Evolutionary conservation across 2,329 filamentous ascomycete genomes (phyloP).

Genomic region (Paecilomyces dactylethromorphus): DNA sequence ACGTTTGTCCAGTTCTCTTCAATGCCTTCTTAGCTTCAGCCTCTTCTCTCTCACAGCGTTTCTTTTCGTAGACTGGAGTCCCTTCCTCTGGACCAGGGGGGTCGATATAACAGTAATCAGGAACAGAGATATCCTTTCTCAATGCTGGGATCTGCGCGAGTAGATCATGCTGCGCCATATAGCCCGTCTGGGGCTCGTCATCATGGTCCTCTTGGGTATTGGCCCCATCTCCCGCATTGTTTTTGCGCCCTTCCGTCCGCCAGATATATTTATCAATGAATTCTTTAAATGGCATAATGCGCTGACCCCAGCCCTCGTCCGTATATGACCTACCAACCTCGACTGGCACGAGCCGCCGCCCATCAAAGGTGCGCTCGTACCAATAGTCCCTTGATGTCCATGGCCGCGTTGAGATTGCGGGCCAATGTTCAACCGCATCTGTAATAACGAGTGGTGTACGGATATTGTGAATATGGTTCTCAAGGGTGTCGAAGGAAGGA

Average conservation of each 20-base stretch:
- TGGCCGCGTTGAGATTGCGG: constrained; percentile 58
- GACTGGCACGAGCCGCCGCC: constrained; percentile 74
- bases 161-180: constrained; percentile 88
- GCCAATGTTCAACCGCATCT: constrained; percentile 63
- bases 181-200: constrained; percentile 49
- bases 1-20: constrained; percentile 29
- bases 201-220: constrained; percentile 3
- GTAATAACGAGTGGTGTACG: constrained; percentile 63
- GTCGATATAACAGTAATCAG: constrained; percentile 75
- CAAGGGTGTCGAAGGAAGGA: constrained; percentile 55
- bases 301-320: constrained; percentile 76
- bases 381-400: constrained; percentile 76
- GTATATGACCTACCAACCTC: constrained; percentile 85
- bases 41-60: constrained; percentile 19
- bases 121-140: constrained; percentile 67
- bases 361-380: constrained; percentile 64
- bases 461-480: constrained; percentile 48
- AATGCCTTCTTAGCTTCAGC: constrained; percentile 11
- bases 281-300: constrained; percentile 65
- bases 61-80: constrained; percentile 39
- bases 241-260: constrained; percentile 8
- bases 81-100: constrained; percentile 52
- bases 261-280: constrained; percentile 62
- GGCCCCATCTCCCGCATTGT: not conserved
- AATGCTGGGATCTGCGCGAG: constrained; percentile 75